These are phyloP conservation scores for Apostasia shenzhenica DNA, from an alignment of 106 monocot species.

Conservation along the genomic window DNA sequence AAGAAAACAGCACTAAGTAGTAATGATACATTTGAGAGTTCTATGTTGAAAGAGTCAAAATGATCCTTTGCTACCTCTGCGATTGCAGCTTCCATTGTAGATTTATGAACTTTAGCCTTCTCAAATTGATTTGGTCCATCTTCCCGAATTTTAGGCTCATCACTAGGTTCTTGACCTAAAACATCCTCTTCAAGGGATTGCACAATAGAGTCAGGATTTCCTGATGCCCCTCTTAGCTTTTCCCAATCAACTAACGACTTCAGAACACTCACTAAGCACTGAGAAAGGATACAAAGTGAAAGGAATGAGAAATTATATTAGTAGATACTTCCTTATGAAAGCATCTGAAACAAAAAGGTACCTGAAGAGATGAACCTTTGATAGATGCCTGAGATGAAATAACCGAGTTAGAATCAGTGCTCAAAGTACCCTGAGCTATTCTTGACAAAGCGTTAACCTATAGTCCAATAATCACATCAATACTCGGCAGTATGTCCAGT, in stretches of 20 bases:
- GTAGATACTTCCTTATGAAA: neutral
- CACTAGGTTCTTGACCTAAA: conserved; percentile 23
- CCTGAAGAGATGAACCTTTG: conserved; percentile 94
- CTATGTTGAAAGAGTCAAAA: neutral
- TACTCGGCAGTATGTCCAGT: neutral
- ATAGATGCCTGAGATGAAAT: conserved; percentile 48
- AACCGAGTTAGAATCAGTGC: conserved; percentile 61
- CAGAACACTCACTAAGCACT: conserved; percentile 91
- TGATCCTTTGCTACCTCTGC: conserved; percentile 41
- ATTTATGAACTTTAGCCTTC: conserved; percentile 97
- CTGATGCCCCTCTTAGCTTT: conserved; percentile 46
- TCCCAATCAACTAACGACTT: conserved; percentile 94
- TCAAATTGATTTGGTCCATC: conserved; percentile 78
- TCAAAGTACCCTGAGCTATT: conserved; percentile 64
- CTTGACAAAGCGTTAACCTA: conserved; percentile 88
- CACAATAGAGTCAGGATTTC: conserved; percentile 26
- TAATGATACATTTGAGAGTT: neutral
- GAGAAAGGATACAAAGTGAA: conserved; percentile 8
- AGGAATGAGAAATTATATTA: neutral
- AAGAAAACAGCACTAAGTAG: neutral
- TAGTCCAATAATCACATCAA: neutral
- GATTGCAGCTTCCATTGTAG: conserved; percentile 82
- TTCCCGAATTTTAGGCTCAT: conserved; percentile 49
- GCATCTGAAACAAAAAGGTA: conserved; percentile 15
- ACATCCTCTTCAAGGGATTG: conserved; percentile 53